These are phyloP conservation scores for Gaeumannomyces tritici DNA, from an alignment of 2,329 filamentous ascomycete genomes.

Conservation along the genomic window DNA sequence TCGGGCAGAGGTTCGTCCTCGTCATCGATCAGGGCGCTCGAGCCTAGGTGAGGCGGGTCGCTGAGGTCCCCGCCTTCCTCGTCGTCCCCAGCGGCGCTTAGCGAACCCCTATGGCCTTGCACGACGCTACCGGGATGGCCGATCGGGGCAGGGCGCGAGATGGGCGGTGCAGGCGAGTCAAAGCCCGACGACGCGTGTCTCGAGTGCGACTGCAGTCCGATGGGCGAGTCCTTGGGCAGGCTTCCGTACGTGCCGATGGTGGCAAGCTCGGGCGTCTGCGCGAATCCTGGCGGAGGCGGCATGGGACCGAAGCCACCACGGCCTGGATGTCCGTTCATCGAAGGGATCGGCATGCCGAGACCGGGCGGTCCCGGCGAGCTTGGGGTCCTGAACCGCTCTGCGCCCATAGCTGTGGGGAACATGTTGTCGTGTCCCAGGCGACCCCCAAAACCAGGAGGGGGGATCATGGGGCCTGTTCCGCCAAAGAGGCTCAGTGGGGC, in stretches of 20 bases:
- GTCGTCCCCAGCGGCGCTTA: conserved; percentile 34
- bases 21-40: conserved; percentile 78
- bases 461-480: conserved; percentile 19
- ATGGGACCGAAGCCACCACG: conserved; percentile 7
- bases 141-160: conserved; percentile 77
- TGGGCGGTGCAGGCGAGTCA: conserved; percentile 57
- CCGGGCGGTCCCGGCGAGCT: conserved; percentile 1
- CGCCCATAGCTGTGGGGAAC: conserved; percentile 21
- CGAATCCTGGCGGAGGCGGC: conserved; percentile 7
- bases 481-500: conserved; percentile 16
- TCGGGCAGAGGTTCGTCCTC: conserved; percentile 46
- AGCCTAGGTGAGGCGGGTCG: conserved; percentile 59
- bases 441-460: conserved; percentile 46
- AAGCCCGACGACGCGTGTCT: conserved; percentile 65
- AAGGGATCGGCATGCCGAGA: conserved; percentile 2
- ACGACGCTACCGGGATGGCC: conserved; percentile 71
- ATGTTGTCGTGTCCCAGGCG: conserved; percentile 28
- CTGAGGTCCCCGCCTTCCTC: conserved; percentile 60
- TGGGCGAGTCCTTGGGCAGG: conserved; percentile 19
- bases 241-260: conserved; percentile 7
- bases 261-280: conserved; percentile 2
- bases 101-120: conserved; percentile 34
- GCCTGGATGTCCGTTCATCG: not conserved
- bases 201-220: conserved; percentile 51
- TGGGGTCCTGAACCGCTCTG: conserved; percentile 18